Percentiles rank a stretch among this genome's conserved stretches.
Evolutionary conservation across 1,284 basidiomycete species (phyloP).

Genomic region (Malassezia equina): DNA sequence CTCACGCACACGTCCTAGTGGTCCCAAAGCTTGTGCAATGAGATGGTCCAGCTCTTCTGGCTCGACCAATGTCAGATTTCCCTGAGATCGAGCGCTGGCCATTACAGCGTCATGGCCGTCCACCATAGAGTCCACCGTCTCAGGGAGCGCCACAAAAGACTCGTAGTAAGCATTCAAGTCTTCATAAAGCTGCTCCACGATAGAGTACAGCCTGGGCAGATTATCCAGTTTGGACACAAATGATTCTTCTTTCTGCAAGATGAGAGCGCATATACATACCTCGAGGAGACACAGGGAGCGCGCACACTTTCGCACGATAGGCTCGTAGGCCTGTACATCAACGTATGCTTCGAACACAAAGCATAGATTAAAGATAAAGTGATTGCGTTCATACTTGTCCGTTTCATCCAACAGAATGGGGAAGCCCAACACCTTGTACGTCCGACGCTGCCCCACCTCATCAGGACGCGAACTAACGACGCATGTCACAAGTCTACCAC

Average conservation of each 20-base stretch:
- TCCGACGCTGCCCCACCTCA: slow-evolving; percentile 2
- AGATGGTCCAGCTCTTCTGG: slow-evolving; percentile 10
- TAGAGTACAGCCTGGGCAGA: slow-evolving; percentile 64
- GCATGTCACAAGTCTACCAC: slow-evolving; percentile 70
- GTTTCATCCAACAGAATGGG: slow-evolving; percentile 36
- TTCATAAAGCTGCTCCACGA: slow-evolving; percentile 92
- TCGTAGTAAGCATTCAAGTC: slow-evolving; percentile 79
- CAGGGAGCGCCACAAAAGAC: slow-evolving; percentile 43
- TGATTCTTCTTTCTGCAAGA: slow-evolving; percentile 66
- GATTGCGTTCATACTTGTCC: slow-evolving; percentile 39
- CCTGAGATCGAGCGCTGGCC: slow-evolving; percentile 19
- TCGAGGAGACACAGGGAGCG: slow-evolving; percentile 76
- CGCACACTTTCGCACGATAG: slow-evolving; percentile 85
- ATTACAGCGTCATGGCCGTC: not conserved
- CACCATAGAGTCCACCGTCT: slow-evolving; percentile 13
- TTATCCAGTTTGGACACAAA: slow-evolving; percentile 71
- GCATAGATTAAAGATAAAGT: slow-evolving; percentile 80
- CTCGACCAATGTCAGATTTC: slow-evolving; percentile 19
- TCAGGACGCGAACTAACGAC: slow-evolving; percentile 3
- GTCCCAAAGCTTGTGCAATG: slow-evolving; percentile 7
- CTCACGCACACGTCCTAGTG: not conserved
- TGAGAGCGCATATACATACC: slow-evolving; percentile 53
- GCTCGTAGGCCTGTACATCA: slow-evolving; percentile 87
- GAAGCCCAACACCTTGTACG: slow-evolving; percentile 41
- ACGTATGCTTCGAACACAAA: slow-evolving; percentile 84